phyloP scores from a whole-genome alignment of 257 asterid genomes.

The Thymus quinquecostatus region DNA sequence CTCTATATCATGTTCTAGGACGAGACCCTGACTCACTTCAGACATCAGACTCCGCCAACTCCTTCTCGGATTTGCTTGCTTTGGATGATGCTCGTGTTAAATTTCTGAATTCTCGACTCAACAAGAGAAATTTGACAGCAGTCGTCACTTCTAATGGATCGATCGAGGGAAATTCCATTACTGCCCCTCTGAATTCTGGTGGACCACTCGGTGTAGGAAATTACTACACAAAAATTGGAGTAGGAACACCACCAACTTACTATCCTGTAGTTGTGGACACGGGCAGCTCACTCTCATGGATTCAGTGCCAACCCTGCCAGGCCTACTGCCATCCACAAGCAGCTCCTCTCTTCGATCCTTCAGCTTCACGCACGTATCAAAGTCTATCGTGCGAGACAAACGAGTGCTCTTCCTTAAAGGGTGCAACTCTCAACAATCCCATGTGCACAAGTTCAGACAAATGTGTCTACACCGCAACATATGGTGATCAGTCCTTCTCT shows the following conservation, averaged over 20 bases:
- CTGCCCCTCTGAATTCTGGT: slow-evolving; percentile 52
- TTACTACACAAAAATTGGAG: slow-evolving; percentile 57
- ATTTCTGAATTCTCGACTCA: slow-evolving; percentile 42
- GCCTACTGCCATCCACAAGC: slow-evolving; percentile 54
- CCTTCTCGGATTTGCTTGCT: slow-evolving; percentile 38
- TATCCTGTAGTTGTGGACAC: slow-evolving; percentile 57
- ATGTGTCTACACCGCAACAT: slow-evolving; percentile 49
- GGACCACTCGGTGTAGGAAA: slow-evolving; percentile 42
- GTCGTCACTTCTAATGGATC: slow-evolving; percentile 13
- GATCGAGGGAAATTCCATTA: slow-evolving; percentile 27
- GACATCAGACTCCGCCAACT: slow-evolving; percentile 6
- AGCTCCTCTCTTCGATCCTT: slow-evolving; percentile 47
- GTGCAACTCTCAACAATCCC: slow-evolving; percentile 54
- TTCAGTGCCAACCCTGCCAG: slow-evolving; percentile 54
- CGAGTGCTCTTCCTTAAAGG: slow-evolving; percentile 46
- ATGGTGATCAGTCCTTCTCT: slow-evolving; percentile 54
- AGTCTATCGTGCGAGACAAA: slow-evolving; percentile 36
- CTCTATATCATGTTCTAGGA: slow-evolving; percentile 40
- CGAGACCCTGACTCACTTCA: slow-evolving; percentile 21
- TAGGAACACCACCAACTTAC: slow-evolving; percentile 57
- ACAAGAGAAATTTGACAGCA: slow-evolving; percentile 33
- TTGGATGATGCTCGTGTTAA: slow-evolving; percentile 44
- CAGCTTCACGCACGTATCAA: slow-evolving; percentile 44
- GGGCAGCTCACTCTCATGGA: slow-evolving; percentile 65
- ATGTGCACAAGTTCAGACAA: slow-evolving; percentile 40